Evolutionary conservation across 805 yeast species (phyloP), one percentile per base, ranked within the genome.

Genomic region (Priceomyces fermenticarens): DNA sequence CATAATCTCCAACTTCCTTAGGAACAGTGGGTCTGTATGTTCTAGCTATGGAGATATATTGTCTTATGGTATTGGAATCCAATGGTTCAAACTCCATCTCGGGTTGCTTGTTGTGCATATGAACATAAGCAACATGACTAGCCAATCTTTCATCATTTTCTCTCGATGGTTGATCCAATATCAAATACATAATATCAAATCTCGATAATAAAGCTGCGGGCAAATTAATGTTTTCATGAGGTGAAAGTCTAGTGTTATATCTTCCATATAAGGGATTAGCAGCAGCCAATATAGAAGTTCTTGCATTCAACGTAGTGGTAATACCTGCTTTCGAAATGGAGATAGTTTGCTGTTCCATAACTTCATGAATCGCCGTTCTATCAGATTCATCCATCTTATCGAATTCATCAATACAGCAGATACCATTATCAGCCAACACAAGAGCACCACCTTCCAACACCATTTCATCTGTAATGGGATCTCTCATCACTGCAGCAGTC

Each of bases 401-500:
- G 58, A 93, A 93, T 72, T 93, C 99, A 77, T 93, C 99, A 59
- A 93, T 93, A 63, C 99, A 93, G 70, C 98, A 93, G 47, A 93
- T 85, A 62, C 99, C 99, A 58, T 91, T 89, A 67, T 93, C 99
- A 0, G 99, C 97, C 42, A 93, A 69, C 5, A 93, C 98, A 42
- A 93, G 73, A 1, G 99, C 98, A 65, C 99, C 99, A 44, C 98
- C 99, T 75, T 93, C 99, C 38, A 93, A 73, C 11, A 93, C 88
- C 95, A 91, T 87, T 65, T 93, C 99, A 63, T 93, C 99, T 1
- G 99, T 93, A n/a, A 90, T 91, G 2, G 98, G 97, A 62, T 93
- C 99, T 56, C 93, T 80, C 95, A 93, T 89, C 28, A 93, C 99
- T 0, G 99, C 99, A 2, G 99, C 99, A 3, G 99, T 93, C 54